A percentile compares a stretch with the other conserved stretches of the same genome.
These are phyloP conservation scores for Yamadazyma pseudoaaseri DNA, from an alignment of 1,139 yeast genomes.

Conservation along the genomic window DNA sequence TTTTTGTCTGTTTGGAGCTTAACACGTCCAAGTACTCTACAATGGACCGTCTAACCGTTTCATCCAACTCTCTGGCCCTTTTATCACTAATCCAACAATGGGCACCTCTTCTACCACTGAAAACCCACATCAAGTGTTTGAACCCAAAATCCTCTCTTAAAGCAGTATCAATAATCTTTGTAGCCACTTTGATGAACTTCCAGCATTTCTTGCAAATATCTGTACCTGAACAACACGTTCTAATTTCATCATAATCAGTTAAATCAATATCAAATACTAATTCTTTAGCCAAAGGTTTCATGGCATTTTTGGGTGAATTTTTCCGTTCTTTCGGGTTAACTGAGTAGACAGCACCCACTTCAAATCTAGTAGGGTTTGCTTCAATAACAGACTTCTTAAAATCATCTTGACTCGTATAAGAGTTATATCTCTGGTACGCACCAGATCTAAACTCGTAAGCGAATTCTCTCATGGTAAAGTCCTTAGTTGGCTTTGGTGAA, in stretches of 20 bases:
- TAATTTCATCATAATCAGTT: constrained; percentile 90
- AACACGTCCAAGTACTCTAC: constrained; percentile 82
- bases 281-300: constrained; percentile 83
- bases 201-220: constrained; percentile 88
- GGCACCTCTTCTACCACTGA: constrained; percentile 98
- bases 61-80: constrained; percentile 74
- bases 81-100: constrained; percentile 97
- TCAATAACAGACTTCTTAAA: constrained; percentile 72
- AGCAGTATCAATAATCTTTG: constrained; percentile 69
- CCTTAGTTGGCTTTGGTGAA: constrained; percentile 65
- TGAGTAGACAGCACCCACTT: constrained; percentile 89
- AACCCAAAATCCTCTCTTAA: constrained; percentile 89
- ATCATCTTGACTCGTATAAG: constrained; percentile 65
- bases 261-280: constrained; percentile 95
- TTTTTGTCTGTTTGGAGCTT: constrained; percentile 45
- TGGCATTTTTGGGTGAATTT: constrained; percentile 70
- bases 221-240: constrained; percentile 92
- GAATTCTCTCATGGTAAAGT: constrained; percentile 86
- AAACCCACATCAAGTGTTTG: constrained; percentile 86
- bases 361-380: constrained; percentile 88
- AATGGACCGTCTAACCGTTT: constrained; percentile 69
- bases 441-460: constrained; percentile 88
- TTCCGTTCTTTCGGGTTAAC: constrained; percentile 85
- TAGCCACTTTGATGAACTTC: constrained; percentile 89
- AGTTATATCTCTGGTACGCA: constrained; percentile 86